Evolutionary conservation across 495 filamentous ascomycete species (phyloP), one percentile per base, ranked within the genome.

Genomic region (Aspergillus hancockii): DNA sequence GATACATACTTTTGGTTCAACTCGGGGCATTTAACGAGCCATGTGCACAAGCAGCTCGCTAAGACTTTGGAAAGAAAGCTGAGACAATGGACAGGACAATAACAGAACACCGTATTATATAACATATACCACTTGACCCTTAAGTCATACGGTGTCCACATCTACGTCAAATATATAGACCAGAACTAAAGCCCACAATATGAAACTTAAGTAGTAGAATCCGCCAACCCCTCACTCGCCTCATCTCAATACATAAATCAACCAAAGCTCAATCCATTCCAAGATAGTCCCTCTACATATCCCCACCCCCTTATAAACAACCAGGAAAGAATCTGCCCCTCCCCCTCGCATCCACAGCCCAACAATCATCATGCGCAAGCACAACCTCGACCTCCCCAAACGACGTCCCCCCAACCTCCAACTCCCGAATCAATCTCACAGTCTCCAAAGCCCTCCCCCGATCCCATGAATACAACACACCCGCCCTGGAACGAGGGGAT

Each of bases 1-100:
- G 61, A 74, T 23, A 63, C 72, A 58, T 84, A 84, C 64, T 83
- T 83, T 57, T 82, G 80, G 79, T 81, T 71, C 56, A 77, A 82
- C 63, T 72, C 70, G 9, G 79, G 79, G 8, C 80, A 83, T 72
- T 69, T 83, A 63, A 82, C 78, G 6, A 76, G 68, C 28, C 71
- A 75, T 61, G 64, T 72, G 8, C 78, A 82, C 71, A 49, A 69
- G 53, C 67, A 76, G 18, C 49, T 81, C 52, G 72, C 76, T 4
- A 58, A 36, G 28, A 65, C 58, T 40, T 31, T 74, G 55, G 65
- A 71, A 58, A 52, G 34, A 31, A 68, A 63, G 62, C 63, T 78
- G 52, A 8, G 56, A 56, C 19, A 23, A 10, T 63, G 60, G 64
- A 57, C 34, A 21, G 49, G 46, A 7, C 55, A 45, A 59, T 25